A percentile compares a stretch with the other conserved stretches of the same genome.
phyloP scores from a whole-genome alignment of 345 rosid species.

The Eucalyptus microcorys region DNA sequence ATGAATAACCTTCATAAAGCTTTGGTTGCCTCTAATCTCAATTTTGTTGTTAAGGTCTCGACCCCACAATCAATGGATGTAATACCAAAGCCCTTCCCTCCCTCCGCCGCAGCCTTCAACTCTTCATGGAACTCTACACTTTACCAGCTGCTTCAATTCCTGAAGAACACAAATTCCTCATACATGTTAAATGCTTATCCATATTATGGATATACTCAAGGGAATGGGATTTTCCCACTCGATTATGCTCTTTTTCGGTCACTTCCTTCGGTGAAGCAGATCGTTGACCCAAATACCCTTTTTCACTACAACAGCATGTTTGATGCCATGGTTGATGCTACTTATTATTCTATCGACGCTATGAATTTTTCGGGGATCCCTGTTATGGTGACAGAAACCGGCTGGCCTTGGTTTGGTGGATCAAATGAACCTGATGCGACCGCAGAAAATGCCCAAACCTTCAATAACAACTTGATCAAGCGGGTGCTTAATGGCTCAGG shows the following conservation, averaged over 20 bases:
- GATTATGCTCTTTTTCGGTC: slow-evolving; percentile 78
- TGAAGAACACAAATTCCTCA: slow-evolving; percentile 73
- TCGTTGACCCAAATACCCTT: slow-evolving; percentile 96
- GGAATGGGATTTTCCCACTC: slow-evolving; percentile 78
- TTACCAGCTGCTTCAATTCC: slow-evolving; percentile 80
- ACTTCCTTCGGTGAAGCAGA: slow-evolving; percentile 77
- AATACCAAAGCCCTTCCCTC: slow-evolving; percentile 87
- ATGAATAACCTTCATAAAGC: slow-evolving; percentile 85
- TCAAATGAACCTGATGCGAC: slow-evolving; percentile 72
- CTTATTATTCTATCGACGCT: slow-evolving; percentile 80
- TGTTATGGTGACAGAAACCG: slow-evolving; percentile 78
- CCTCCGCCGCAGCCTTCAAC: slow-evolving; percentile 75
- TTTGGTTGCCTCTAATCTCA: slow-evolving; percentile 74
- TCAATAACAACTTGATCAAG: slow-evolving; percentile 56
- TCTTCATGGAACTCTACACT: slow-evolving; percentile 70
- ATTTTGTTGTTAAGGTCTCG: slow-evolving; percentile 70
- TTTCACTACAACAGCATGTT: slow-evolving; percentile 88
- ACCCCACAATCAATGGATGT: slow-evolving; percentile 75
- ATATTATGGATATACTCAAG: slow-evolving; percentile 77
- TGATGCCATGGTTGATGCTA: slow-evolving; percentile 97
- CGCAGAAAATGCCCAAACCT: slow-evolving; percentile 56
- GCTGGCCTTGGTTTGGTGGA: slow-evolving; percentile 97
- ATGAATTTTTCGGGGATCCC: slow-evolving; percentile 61
- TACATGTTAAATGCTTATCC: slow-evolving; percentile 97
- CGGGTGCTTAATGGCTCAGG: slow-evolving; percentile 78